Conservation (phyloP, 495 filamentous ascomycete genomes). For the Annulohypoxylon bovei region DNA sequence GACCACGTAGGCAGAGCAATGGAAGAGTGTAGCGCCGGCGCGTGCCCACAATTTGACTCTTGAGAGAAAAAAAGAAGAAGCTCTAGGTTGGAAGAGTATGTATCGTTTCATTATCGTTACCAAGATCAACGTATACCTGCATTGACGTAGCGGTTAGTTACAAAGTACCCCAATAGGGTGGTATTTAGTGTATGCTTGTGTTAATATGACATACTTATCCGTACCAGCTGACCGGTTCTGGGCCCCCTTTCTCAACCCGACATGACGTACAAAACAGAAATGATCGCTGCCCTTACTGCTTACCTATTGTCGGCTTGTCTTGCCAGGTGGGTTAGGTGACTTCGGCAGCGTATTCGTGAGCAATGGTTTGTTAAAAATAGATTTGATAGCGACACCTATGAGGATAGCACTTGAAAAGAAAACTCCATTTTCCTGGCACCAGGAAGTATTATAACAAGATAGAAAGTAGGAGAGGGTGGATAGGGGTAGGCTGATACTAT, state of each 20-base stretch:
- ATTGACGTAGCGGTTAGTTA: slow-evolving; percentile 14
- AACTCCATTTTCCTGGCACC: background rate
- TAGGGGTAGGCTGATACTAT: background rate
- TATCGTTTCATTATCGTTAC: background rate
- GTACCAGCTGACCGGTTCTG: slow-evolving; percentile 28
- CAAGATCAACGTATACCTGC: slow-evolving; percentile 15
- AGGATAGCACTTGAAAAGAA: background rate
- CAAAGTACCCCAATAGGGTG: background rate
- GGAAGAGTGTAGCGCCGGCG: background rate
- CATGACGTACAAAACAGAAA: slow-evolving; percentile 8
- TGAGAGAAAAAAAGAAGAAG: no score
- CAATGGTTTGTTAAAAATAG: background rate
- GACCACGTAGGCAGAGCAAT: background rate
- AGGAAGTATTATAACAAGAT: background rate
- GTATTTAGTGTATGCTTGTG: background rate
- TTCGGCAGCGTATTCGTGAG: background rate
- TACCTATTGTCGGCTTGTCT: background rate
- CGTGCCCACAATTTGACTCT: background rate
- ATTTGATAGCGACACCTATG: background rate
- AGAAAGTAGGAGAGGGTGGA: background rate
- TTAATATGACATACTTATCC: slow-evolving; percentile 17
- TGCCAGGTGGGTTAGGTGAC: slow-evolving; percentile 5
- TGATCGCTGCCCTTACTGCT: background rate
- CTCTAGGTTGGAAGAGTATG: background rate
- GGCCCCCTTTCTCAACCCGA: background rate